These are phyloP conservation scores for Knoxdaviesia capensis DNA, from an alignment of 2,329 filamentous ascomycete genomes.

Conservation along the genomic window DNA sequence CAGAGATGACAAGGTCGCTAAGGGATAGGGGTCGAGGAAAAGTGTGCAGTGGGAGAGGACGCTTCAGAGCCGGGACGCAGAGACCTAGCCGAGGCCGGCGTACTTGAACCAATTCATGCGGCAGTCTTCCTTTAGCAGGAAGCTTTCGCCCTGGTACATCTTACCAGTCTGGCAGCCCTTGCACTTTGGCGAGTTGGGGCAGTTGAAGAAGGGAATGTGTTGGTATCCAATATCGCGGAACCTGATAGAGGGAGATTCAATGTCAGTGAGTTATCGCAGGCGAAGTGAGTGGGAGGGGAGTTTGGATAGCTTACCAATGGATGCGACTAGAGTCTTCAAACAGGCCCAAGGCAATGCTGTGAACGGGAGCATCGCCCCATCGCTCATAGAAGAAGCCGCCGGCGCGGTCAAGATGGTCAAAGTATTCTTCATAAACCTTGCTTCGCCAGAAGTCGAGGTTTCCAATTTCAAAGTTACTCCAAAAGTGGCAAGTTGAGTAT, in stretches of 20 bases:
- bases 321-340: constrained; percentile 84
- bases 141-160: constrained; percentile 75
- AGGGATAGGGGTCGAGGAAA: no score
- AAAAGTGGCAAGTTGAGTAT: constrained; percentile 97
- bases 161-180: constrained; percentile 68
- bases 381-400: constrained; percentile 98
- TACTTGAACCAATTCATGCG: constrained; percentile 95
- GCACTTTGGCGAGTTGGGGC: constrained; percentile 90
- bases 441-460: constrained; percentile 88
- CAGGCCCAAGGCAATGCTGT: constrained; percentile 77
- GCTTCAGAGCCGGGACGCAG: no score
- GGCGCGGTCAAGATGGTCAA: constrained; percentile 79
- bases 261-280: constrained; percentile 3
- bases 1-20: no score
- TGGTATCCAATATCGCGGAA: constrained; percentile 99
- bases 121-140: constrained; percentile 79
- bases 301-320: constrained; percentile 54
- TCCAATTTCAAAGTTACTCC: constrained; percentile 95
- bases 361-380: constrained; percentile 95
- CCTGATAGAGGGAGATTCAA: constrained; percentile 27
- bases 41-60: no score
- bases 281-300: neutral
- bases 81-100: constrained; percentile 49
- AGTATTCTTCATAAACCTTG: constrained; percentile 83
- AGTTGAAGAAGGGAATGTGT: constrained; percentile 97